A percentile compares a stretch with the other conserved stretches of the same genome.
These are phyloP conservation scores for Macrotyloma uniflorum DNA, from an alignment of 306 rosid genomes.

Conservation along the genomic window DNA sequence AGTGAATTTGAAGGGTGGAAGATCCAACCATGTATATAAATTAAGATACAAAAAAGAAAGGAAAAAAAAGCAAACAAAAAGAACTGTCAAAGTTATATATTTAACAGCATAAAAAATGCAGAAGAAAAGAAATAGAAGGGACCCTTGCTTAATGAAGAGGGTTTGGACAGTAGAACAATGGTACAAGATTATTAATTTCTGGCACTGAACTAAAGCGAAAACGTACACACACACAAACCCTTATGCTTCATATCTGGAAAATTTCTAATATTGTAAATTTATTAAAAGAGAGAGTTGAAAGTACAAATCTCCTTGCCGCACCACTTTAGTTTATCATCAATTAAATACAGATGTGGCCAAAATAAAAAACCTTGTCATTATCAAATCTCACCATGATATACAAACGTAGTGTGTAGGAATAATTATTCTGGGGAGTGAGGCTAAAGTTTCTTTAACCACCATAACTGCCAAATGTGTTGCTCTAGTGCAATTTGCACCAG, in stretches of 20 bases:
- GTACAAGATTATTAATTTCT: slow-evolving; percentile 8
- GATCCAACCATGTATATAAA: background rate
- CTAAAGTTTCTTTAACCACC: slow-evolving; percentile 40
- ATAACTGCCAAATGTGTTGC: slow-evolving; percentile 41
- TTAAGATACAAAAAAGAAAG: background rate
- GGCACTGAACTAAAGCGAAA: background rate
- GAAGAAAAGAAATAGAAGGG: background rate
- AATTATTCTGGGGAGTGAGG: slow-evolving; percentile 30
- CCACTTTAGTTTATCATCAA: slow-evolving; percentile 33
- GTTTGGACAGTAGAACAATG: background rate
- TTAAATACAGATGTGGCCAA: slow-evolving; percentile 35
- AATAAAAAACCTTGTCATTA: slow-evolving; percentile 47
- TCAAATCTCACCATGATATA: slow-evolving; percentile 43
- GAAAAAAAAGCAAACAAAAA: background rate
- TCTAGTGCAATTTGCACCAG: slow-evolving; percentile 33
- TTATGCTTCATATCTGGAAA: slow-evolving; percentile 35
- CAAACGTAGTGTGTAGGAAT: slow-evolving; percentile 36
- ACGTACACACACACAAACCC: background rate
- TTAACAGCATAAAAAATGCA: background rate
- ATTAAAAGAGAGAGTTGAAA: slow-evolving; percentile 27
- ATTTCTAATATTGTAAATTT: slow-evolving; percentile 30
- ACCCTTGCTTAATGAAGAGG: background rate
- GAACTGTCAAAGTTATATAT: background rate
- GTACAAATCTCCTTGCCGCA: slow-evolving; percentile 16
- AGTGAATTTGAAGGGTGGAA: background rate